Percentiles rank a stretch among this genome's conserved stretches.
Conservation (phyloP, 208 protist species). For the Porcisia hertigi region DNA sequence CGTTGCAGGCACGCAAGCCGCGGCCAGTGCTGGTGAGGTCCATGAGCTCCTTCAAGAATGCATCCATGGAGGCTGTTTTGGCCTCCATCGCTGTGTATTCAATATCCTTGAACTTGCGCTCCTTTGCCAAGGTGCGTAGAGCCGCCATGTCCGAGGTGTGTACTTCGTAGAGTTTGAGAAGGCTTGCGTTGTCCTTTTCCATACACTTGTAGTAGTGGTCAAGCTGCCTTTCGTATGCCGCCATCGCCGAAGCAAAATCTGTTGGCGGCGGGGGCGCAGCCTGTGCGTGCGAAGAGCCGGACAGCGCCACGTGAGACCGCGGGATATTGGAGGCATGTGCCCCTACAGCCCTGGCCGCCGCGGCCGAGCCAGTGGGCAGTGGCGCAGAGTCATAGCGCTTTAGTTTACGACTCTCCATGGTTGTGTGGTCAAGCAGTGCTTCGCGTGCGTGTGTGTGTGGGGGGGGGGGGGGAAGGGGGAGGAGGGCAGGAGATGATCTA, state of each 20-base stretch:
- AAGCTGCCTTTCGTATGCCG: conserved; percentile 25
- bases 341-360: conserved; percentile 5
- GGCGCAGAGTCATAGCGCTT: conserved; percentile 38
- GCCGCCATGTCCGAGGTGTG: conserved; percentile 28
- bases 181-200: conserved; percentile 40
- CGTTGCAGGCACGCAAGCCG: conserved; percentile 25
- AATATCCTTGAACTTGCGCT: conserved; percentile 35
- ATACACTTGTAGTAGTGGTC: conserved; percentile 42
- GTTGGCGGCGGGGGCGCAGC: not conserved
- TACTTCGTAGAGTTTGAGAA: conserved; percentile 28
- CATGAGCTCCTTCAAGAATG: conserved; percentile 38
- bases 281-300: not conserved
- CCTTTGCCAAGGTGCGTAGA: conserved; percentile 26
- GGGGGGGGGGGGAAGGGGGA: not conserved
- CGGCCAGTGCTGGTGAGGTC: conserved; percentile 17
- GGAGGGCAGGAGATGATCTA: not conserved
- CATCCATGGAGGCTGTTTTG: conserved; percentile 23
- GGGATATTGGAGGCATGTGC: conserved; percentile 19
- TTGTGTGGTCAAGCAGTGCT: not conserved
- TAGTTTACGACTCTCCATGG: conserved; percentile 29
- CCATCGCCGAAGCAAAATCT: not conserved
- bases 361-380: conserved; percentile 14
- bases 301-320: conserved; percentile 6
- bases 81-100: conserved; percentile 27
- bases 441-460: not conserved